Base-by-base conservation (phyloP, 2,329 filamentous ascomycete genomes). In the Penicillium hordei region DNA sequence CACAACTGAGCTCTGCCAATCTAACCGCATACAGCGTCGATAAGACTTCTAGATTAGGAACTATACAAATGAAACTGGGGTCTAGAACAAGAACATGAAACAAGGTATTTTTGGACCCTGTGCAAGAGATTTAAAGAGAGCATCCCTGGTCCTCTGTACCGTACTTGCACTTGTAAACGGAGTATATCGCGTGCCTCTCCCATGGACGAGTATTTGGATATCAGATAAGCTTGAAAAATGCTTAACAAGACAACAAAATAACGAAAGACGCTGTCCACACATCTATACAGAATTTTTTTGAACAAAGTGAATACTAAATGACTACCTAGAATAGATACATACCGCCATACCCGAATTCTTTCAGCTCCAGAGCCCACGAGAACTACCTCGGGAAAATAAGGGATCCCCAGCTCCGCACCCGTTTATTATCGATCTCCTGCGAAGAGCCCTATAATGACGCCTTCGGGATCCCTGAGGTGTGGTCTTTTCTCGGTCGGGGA, bases 321-420 rank as follows among this genome's bases (percentile, higher is more conserved):
- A 21, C 25, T n/a, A 50, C 8, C n/a, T 1, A 31, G 29, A 36
- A 38, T n/a, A 42, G n/a, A 15, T 46, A 13, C 8, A 45, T 31
- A 33, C 4, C 33, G 3, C 27, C n/a, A 40, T 34, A 34, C 31
- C 5, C 17, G 44, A 44, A 29, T 48, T 25, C 31, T 31, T 31
- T 38, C 34, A 48, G 45, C 53, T 29, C 34, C 21, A 40, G n/a
- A 40, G 19, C n/a, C 43, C 60, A 69, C 67, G 67, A 69, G 61
- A 70, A 70, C 60, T 59, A 42, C 62, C 56, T 71, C 70, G 70
- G 70, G 68, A 61, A 59, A 69, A 58, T 42, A 59, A 72, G 70
- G 70, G 62, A 58, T 34, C 27, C 23, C 34, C 19, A 51, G 38
- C 48, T 40, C 36, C 52, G 44, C 57, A 57, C 49, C 43, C 55